Evolutionary conservation across 495 filamentous ascomycete genomes (phyloP), one percentile per base, ranked within the genome.

Genomic region (Aspergillus bertholletiae): DNA sequence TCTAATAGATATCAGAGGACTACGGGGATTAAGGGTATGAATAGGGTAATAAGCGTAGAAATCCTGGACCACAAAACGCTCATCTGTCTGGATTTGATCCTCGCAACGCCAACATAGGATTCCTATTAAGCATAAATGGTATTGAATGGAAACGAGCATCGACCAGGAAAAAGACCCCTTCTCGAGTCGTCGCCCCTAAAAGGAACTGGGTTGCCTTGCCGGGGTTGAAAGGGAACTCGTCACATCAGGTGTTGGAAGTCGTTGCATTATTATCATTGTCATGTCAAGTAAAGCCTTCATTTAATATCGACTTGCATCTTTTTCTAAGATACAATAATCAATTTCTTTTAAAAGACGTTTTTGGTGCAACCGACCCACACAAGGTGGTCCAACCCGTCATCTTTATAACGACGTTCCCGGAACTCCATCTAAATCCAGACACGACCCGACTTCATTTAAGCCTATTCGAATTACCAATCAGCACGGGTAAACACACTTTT

Each of bases 251-350:
- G 12, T 21, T 5, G 18, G 18, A 26, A 12, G 46, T 41, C 8
- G 21, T 56, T 39, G 50, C 59, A 49, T n/a, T 41, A 64, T 61
- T 40, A 47, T 48, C 63, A 61, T 66, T 69, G 66, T 74, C 70
- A 74, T 74, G 68, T 72, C 70, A 75, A 71, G 64, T 58, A 61
- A 62, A 61, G 54, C 44, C 58, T 66, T 67, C 64, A 63, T 67
- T 67, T 57, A 63, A 58, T 62, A 67, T 69, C 70, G 68, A 74
- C 67, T 67, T 72, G 73, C 73, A 76, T 72, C 71, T 60, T 65
- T 62, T 64, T 65, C 56, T 63, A 74, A 73, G 73, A 73, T 73
- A 74, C 73, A 74, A 60, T n/a, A 69, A 69, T 66, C 65, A 65
- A 69, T 56, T 61, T 68, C 60, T 67, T 68, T 69, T 74, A 70